Base-by-base conservation (phyloP, 257 asterid species). In the Catharanthus roseus region DNA sequence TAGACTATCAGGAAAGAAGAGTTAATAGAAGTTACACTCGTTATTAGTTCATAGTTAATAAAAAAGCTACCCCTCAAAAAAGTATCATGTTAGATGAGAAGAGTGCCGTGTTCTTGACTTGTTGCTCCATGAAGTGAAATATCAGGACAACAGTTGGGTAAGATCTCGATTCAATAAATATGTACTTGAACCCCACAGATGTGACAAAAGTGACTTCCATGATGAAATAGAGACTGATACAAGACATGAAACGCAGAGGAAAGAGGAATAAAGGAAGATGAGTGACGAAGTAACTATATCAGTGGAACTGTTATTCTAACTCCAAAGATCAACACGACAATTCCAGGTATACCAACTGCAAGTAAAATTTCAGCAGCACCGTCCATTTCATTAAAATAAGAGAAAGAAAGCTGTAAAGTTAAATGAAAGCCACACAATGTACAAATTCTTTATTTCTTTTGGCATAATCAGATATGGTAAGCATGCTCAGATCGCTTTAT, bases 131-230 rank as follows among this genome's bases (percentile, higher is more conserved):
- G 95, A 95, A 24, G 96, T 91, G 80, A 92, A 95, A 61, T 87
- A 91, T 81, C 97, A 88, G 76, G 89, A 87, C 65, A 95, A 91
- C 68, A 96, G 91, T 77, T 93, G 91, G 85, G 87, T 95, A 70
- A 96, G 98, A 67, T 88, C 99, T 60, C 88, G 97, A 87, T 95
- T 91, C 86, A 81, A 76, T 68, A 95, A 88, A 77, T 95, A 95
- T 72, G 96, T 95, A 33, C 92, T 90, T 80, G 97, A 91, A 75
- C 98, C 99, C 49, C 97, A 87, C 82, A 98, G 97, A 84, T 95
- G 89, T 50, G 95, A 88, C 78, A 82, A 80, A 81, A 87, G 89
- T 60, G 97, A 91, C 81, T 95, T 89, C 87, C 90, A 80, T 72
- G 96, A 91, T 80, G 98, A 87, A 84, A 75, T 91, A 86, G 97